Conservation (phyloP, 495 filamentous ascomycete species). For the Cercophora sp. region DNA sequence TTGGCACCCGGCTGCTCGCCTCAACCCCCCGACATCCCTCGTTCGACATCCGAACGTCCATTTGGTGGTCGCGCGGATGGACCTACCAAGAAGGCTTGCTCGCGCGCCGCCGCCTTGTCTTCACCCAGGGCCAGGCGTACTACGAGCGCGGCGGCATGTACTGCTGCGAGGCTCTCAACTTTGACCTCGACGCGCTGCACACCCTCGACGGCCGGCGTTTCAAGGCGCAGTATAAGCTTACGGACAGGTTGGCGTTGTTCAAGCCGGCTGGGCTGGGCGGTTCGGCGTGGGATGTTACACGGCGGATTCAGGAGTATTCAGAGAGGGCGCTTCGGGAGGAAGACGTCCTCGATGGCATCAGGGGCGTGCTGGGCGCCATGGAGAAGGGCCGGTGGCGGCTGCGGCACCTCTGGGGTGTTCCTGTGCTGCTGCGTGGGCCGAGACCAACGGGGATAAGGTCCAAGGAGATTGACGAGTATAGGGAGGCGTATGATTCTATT, state of each 20-base stretch:
- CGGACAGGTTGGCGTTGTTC: constrained; percentile 1
- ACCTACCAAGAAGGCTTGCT: constrained; percentile 13
- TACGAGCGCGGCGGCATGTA: constrained; percentile 5
- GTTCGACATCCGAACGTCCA: background rate
- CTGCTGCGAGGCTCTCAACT: constrained; percentile 8
- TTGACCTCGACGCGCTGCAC: constrained; percentile 5
- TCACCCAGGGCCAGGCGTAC: constrained; percentile 1
- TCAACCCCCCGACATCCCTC: background rate
- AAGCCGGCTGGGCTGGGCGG: background rate
- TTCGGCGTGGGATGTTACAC: constrained; percentile 3
- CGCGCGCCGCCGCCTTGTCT: constrained; percentile 6
- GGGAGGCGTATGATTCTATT: constrained; percentile 1
- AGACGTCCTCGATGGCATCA: constrained; percentile 4
- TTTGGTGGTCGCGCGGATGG: constrained; percentile 8
- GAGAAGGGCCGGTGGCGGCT: constrained; percentile 6
- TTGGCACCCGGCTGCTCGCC: constrained; percentile 3
- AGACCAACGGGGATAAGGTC: constrained; percentile 1
- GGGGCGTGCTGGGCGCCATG: constrained; percentile 6
- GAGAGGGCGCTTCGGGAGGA: background rate
- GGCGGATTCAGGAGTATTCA: constrained; percentile 6
- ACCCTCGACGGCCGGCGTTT: constrained; percentile 1
- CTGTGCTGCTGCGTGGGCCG: constrained; percentile 3
- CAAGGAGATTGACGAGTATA: background rate
- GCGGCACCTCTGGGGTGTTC: constrained; percentile 4
- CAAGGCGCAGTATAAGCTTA: background rate